Conservation (phyloP, 2,329 filamentous ascomycete genomes). For the Aureobasidium sp. region DNA sequence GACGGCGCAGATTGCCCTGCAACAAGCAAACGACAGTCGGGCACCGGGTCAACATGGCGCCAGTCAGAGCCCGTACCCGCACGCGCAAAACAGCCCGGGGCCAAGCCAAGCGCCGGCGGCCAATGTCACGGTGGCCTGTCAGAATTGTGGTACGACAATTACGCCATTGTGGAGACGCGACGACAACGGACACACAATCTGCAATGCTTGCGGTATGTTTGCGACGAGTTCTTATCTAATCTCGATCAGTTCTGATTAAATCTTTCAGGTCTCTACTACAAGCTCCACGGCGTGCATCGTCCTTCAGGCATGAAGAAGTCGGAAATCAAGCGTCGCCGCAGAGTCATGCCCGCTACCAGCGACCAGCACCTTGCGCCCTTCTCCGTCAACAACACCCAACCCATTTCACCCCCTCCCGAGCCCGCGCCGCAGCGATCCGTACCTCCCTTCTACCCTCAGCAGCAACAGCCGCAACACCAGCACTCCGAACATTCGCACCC, state of each 20-base stretch:
- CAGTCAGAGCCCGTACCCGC: slow-evolving; percentile 15
- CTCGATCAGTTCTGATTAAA: slow-evolving; percentile 11
- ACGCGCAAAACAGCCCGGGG: slow-evolving; percentile 16
- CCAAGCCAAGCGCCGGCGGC: slow-evolving; percentile 35
- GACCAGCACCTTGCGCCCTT: slow-evolving; percentile 37
- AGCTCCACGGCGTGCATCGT: slow-evolving; percentile 86
- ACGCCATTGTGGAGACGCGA: slow-evolving; percentile 94
- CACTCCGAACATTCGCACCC: not conserved
- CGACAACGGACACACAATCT: slow-evolving; percentile 91
- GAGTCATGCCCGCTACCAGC: slow-evolving; percentile 73
- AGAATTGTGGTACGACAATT: slow-evolving; percentile 94
- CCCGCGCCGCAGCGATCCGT: not conserved
- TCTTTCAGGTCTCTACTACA: slow-evolving; percentile 77
- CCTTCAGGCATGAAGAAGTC: slow-evolving; percentile 99
- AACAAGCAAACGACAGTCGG: slow-evolving; percentile 27
- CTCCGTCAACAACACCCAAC: slow-evolving; percentile 29
- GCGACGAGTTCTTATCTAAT: slow-evolving; percentile 11
- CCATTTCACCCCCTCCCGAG: slow-evolving; percentile 37
- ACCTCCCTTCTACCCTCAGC: not conserved
- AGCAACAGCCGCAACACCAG: not conserved
- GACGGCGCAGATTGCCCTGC: slow-evolving; percentile 62
- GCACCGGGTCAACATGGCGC: not conserved
- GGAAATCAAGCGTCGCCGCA: slow-evolving; percentile 90
- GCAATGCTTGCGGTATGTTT: slow-evolving; percentile 88
- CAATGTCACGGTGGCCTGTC: slow-evolving; percentile 76